Percentiles rank a stretch among this genome's conserved stretches.
These are phyloP conservation scores for Penicillium sp. DNA, from an alignment of 2,329 filamentous ascomycete species.

Conservation along the genomic window DNA sequence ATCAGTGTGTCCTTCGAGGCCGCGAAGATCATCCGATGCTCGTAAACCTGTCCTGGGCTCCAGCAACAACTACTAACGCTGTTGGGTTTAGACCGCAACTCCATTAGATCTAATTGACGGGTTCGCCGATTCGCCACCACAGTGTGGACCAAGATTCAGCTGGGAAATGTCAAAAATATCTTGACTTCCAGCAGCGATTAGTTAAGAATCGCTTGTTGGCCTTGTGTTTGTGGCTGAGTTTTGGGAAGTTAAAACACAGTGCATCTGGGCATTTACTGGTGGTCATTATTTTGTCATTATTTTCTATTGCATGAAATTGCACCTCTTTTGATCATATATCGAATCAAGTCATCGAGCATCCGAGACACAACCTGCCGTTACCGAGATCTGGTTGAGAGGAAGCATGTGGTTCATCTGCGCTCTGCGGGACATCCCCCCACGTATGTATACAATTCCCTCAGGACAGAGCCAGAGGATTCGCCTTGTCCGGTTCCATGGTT, in stretches of 20 bases:
- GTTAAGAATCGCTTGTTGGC: not conserved
- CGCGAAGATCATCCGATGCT: constrained; percentile 28
- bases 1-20: constrained; percentile 15
- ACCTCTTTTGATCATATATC: not conserved
- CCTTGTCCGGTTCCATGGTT: constrained; percentile 15
- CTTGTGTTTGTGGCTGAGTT: constrained; percentile 8
- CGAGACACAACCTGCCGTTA: not conserved
- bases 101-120: constrained; percentile 8
- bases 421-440: not conserved
- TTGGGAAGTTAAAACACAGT: not conserved
- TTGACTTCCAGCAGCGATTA: not conserved
- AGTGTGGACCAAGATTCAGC: constrained; percentile 21
- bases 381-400: not conserved
- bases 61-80: constrained; percentile 12
- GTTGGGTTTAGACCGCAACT: constrained; percentile 7
- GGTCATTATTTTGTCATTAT: not conserved
- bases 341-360: not conserved
- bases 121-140: constrained; percentile 16
- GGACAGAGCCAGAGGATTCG: not conserved
- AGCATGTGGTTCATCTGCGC: not conserved
- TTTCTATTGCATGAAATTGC: not conserved
- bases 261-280: constrained; percentile 3
- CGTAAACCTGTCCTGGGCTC: not conserved
- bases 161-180: constrained; percentile 10
- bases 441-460: not conserved